Base-by-base conservation (phyloP, 1,284 basidiomycete genomes). In the Rhodotorula glutinis region DNA sequence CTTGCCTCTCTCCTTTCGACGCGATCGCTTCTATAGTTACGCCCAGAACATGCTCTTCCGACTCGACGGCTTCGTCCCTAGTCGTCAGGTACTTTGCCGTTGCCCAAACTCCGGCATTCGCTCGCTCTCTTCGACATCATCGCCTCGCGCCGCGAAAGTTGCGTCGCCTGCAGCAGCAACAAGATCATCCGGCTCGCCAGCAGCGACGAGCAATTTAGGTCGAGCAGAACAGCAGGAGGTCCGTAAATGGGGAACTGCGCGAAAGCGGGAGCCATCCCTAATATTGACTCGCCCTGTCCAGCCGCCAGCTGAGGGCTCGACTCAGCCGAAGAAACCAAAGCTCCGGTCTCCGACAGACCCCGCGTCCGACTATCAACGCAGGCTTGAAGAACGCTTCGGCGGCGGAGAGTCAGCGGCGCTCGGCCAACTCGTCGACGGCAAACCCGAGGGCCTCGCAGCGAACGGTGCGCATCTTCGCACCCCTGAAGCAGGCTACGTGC, bases 371-470 rank as follows among this genome's bases (percentile, higher is more conserved):
- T 66, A 66, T 46, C 23, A 62, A 44, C 49, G 46, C 10, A 40
- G 29, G 1, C 60, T 66, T 27, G 65, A 66, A 21, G 65, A 66
- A 14, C 49, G 65, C 16, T 66, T 66, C 44, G 65, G 65, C 3
- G 65, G 65, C 5, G 55, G 27, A 9, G 65, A 66, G 25, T 33
- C 65, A 21, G 56, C 56, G 0, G 65, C 65, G 44, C 27, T 66
- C 1, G 65, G 65, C 0, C 29, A 56, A 14, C n/a, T 66, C 13
- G 65, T 66, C n/a, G 52, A 66, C n/a, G 65, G 65, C 3, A 40
- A 66, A 27, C 65, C 65, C 2, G 49, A 66, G 40, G 65, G 65
- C 3, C 13, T 66, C 25, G 60, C 51, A 23, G n/a, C 46, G 38
- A 27, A 62, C 25, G 57, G 57, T 51, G 47, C 14, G 57, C 25